Evolutionary conservation across 148 eudicot species (phyloP), one percentile per base, ranked within the genome.

Genomic region (Amaranthus palmeri): DNA sequence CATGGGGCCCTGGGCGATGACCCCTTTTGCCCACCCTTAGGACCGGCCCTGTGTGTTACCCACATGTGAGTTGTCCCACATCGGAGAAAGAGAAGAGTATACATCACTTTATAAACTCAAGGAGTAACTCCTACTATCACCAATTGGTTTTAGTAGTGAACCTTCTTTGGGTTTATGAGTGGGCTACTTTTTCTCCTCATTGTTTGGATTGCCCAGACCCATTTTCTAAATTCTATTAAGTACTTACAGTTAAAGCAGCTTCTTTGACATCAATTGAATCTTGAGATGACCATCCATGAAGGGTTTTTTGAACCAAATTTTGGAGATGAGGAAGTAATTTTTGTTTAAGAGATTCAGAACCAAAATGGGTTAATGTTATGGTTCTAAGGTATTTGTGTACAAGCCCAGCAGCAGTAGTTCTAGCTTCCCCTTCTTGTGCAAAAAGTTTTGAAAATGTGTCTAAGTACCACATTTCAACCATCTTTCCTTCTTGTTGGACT

Each of bases 401-500:
- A 50, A 53, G 63, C 5, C 86, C 89, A 36, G 73, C 68, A n/a
- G 85, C 89, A 64, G 63, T 79, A 6, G 81, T 78, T 73, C 85
- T 81, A 8, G 45, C 70, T 79, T 81, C 82, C 0, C 88, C 86
- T 43, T 81, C 86, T 45, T 78, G 81, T 6, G 71, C 84, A 73
- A 86, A 86, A 4, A 86, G 69, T 68, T 86, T 77, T 36, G 82
- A 75, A 45, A 83, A 86, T 61, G 86, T 79, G 76, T 81, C 83
- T 58, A 83, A 73, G 71, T 86, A 86, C 85, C 83, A 83, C 56
- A 83, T 74, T 55, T 86, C 89, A 6, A 80, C 86, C 4, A 79
- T 45, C 65, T 55, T 73, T 8, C 89, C 89, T 73, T 86, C 88
- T 83, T 86, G 88, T 18, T 83, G 77, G 8, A 86, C 74, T 36